These are phyloP conservation scores for Aaosphaeria arxii DNA, from an alignment of 2,329 filamentous ascomycete genomes.

Conservation along the genomic window DNA sequence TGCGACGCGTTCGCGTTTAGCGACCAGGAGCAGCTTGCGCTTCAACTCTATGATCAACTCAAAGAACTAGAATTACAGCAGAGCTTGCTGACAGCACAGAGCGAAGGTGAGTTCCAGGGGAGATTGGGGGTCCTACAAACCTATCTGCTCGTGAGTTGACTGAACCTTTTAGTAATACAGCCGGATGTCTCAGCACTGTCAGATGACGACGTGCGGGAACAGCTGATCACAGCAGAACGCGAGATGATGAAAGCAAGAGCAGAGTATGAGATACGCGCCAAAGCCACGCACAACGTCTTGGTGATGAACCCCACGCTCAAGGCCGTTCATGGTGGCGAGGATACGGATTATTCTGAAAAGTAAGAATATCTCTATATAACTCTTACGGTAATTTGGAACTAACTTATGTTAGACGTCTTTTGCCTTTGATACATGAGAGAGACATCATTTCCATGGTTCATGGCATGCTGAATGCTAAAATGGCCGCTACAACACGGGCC, in stretches of 20 bases:
- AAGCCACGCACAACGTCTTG: constrained; percentile 66
- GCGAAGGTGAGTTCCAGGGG: constrained; percentile 14
- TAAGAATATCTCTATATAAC: constrained; percentile 34
- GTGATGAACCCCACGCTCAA: constrained; percentile 73
- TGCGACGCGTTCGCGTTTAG: constrained; percentile 58
- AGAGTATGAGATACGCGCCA: constrained; percentile 66
- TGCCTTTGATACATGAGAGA: constrained; percentile 64
- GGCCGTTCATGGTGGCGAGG: constrained; percentile 67
- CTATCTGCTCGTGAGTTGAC: no score
- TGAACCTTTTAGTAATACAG: constrained; percentile 2
- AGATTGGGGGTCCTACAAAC: no score
- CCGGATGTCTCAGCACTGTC: constrained; percentile 38
- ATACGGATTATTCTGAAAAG: constrained; percentile 66
- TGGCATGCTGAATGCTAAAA: constrained; percentile 56
- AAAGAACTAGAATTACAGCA: constrained; percentile 71
- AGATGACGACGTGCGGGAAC: constrained; percentile 51
- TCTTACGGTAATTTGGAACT: constrained; percentile 6
- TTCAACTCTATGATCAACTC: constrained; percentile 69
- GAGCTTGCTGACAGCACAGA: constrained; percentile 57
- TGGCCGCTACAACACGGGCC: constrained; percentile 51
- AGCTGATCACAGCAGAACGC: constrained; percentile 55
- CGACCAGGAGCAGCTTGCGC: constrained; percentile 61
- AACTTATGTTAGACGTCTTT: constrained; percentile 55
- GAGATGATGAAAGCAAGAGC: constrained; percentile 69
- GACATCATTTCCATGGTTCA: constrained; percentile 65